Evolutionary conservation across 2,329 filamentous ascomycete genomes (phyloP).

Genomic region (Zopfia rhizophila): DNA sequence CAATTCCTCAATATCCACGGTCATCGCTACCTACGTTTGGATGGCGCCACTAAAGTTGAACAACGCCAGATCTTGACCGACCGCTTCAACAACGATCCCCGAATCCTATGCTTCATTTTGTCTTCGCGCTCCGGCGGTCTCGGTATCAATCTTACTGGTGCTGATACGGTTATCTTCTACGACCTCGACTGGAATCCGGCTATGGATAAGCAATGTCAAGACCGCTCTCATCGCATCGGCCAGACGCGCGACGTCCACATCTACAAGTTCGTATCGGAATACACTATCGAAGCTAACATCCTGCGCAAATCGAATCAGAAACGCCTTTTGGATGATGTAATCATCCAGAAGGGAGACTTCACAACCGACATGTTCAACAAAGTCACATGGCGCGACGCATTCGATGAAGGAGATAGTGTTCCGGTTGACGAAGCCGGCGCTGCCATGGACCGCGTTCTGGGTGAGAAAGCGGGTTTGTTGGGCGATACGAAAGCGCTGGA

Average conservation of each 20-base stretch:
- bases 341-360: conserved; percentile 98
- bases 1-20: conserved; percentile 98
- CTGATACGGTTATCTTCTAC: conserved; percentile 98
- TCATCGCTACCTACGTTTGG: conserved; percentile 93
- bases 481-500: conserved; percentile 75
- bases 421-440: conserved; percentile 74
- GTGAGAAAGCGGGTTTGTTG: conserved; percentile 69
- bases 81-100: conserved; percentile 92
- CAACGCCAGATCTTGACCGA: conserved; percentile 95
- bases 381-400: conserved; percentile 73
- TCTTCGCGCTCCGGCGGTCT: conserved; percentile 94
- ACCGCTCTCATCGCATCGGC: conserved; percentile 95
- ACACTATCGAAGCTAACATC: conserved; percentile 97
- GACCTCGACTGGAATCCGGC: conserved; percentile 99
- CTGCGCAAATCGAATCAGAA: conserved; percentile 97
- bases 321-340: conserved; percentile 95
- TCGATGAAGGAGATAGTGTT: conserved; percentile 58
- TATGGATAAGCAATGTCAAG: conserved; percentile 99
- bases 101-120: conserved; percentile 94
- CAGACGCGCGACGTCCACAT: conserved; percentile 98
- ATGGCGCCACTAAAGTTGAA: conserved; percentile 96
- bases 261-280: conserved; percentile 72
- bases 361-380: conserved; percentile 96
- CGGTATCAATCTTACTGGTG: conserved; percentile 95
- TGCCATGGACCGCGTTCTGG: conserved; percentile 87